These are phyloP conservation scores for Amanita muscaria DNA, from an alignment of 768 basidiomycete species.

Conservation along the genomic window DNA sequence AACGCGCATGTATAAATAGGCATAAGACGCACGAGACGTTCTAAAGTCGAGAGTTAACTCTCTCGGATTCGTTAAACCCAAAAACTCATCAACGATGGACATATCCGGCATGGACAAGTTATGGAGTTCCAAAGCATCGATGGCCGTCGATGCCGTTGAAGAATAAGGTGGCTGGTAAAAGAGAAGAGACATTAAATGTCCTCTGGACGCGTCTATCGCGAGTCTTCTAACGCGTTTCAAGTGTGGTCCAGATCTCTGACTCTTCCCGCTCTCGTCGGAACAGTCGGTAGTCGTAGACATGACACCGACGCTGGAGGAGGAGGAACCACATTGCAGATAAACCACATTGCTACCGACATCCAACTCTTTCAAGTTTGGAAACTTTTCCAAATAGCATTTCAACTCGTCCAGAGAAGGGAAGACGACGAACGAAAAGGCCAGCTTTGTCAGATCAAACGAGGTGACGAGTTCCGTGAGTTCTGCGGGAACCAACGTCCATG, in stretches of 20 bases:
- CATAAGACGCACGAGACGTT: not conserved
- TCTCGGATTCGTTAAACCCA: not conserved
- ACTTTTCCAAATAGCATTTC: not conserved
- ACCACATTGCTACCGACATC: not conserved
- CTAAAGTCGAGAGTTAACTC: constrained; percentile 7
- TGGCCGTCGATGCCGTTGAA: not conserved
- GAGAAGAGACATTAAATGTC: constrained; percentile 1
- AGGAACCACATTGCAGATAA: not conserved
- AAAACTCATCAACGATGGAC: not conserved
- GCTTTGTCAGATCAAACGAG: constrained; percentile 3
- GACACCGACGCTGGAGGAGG: no score
- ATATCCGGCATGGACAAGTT: not conserved
- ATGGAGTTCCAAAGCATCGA: constrained; percentile 2
- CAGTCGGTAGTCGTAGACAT: no score
- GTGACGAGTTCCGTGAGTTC: not conserved
- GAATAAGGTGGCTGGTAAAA: not conserved
- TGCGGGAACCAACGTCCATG: constrained; percentile 1
- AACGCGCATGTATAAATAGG: not conserved
- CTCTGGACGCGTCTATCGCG: not conserved
- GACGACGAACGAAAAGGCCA: constrained; percentile 3
- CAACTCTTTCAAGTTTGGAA: not conserved
- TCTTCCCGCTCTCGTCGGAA: no score
- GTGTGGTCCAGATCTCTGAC: not conserved
- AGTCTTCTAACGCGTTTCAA: constrained; percentile 1
- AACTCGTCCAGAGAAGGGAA: not conserved